Base-by-base conservation (phyloP, 176 grass and related monocot genomes). In the Coix lacrymajobi region DNA sequence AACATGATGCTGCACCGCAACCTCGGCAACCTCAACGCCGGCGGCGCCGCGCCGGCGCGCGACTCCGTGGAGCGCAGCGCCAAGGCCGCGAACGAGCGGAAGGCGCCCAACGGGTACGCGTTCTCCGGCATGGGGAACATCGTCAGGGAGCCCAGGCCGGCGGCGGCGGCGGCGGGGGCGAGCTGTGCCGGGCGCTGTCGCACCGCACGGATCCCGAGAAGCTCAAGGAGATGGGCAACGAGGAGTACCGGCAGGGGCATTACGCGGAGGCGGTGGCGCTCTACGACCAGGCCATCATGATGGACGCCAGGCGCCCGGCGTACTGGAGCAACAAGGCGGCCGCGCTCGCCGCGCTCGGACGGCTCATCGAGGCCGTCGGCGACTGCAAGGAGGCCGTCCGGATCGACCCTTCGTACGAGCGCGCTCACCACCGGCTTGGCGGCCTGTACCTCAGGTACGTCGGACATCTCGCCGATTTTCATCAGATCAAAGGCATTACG, bases 161-260 rank as follows among this genome's bases (percentile, higher is more conserved):
- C 24, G 28, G 26, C 60, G 26, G 58, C 24, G 9, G n/a, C n/a
- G 64, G 40, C 0, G 37, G 66, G 0, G 89, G 76, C 1, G 89
- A 92, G 17, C 77, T 90, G 34, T 96, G 91, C 71, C 87, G 89
- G 73, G 91, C 83, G 61, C 69, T 96, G 63, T 96, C 93, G 26
- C 94, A 69, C 77, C 84, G 85, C 33, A 66, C 87, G 34, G 79
- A 89, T 48, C 93, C 96, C 26, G 93, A 99, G 83, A 94, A 92
- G 91, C 81, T 99, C 72, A 99, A 99, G 89, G 96, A 99, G 78
- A 77, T 96, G 87, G 93, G 96, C 16, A 99, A 99, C 79, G 91
- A 99, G 80, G 96, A 94, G 87, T 99, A 89, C 76, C 87, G 91
- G 69, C 77, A 96, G 64, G 96, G 96, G 61, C 88, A 87, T 30